phyloP scores from a whole-genome alignment of 768 basidiomycete species.

The Pulveroboletus frians region DNA sequence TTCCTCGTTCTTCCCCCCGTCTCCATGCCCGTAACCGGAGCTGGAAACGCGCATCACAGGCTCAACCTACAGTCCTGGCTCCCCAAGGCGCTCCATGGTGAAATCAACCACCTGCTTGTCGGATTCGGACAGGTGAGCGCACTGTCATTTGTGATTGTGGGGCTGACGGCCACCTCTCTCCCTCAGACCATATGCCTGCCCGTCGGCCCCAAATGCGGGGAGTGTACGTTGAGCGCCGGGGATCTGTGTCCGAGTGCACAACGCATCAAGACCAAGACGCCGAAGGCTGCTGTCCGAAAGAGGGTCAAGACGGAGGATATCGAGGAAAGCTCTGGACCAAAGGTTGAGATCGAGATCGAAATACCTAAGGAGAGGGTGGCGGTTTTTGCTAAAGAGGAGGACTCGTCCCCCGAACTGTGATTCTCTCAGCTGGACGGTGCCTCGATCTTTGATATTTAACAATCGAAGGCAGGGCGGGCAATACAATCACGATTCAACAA shows the following conservation, averaged over 20 bases:
- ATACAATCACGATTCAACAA: not conserved
- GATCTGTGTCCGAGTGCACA: slow-evolving; percentile 66
- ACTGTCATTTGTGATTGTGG: not conserved
- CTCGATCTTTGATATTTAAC: not conserved
- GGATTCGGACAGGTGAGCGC: slow-evolving; percentile 74
- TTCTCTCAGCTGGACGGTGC: not conserved
- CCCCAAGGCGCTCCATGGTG: slow-evolving; percentile 61
- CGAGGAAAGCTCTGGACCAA: slow-evolving; percentile 27
- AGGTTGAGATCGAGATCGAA: slow-evolving; percentile 38
- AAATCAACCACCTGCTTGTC: slow-evolving; percentile 78
- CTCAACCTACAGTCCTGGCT: slow-evolving; percentile 82
- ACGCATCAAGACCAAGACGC: slow-evolving; percentile 19
- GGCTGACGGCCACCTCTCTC: not conserved
- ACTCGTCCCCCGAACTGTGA: not conserved
- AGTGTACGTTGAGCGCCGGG: slow-evolving; percentile 51
- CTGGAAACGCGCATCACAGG: slow-evolving; percentile 29
- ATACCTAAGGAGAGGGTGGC: not conserved
- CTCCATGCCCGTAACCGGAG: not conserved
- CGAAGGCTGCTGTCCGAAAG: slow-evolving; percentile 11
- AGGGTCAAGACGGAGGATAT: not conserved
- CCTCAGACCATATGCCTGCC: slow-evolving; percentile 62
- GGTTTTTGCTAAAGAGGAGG: not conserved
- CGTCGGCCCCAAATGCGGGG: slow-evolving; percentile 57
- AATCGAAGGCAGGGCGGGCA: not conserved
- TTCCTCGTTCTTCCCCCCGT: not conserved